Conservation (phyloP, 176 grass and related monocot species). For the Cenchrus americanus region DNA sequence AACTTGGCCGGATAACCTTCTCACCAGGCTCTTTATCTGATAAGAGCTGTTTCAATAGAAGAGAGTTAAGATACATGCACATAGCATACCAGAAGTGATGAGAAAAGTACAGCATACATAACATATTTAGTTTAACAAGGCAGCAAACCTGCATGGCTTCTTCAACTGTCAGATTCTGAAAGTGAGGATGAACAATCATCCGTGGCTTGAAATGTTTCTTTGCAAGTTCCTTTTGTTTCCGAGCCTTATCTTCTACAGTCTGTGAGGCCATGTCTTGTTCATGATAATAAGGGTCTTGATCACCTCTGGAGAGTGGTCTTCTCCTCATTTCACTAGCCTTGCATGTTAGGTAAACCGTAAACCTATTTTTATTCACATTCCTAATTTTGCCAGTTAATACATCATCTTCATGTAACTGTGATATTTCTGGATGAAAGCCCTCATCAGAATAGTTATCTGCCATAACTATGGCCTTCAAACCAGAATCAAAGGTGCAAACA, state of each 20-base stretch:
- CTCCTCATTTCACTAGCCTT: constrained; percentile 72
- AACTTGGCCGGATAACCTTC: constrained; percentile 88
- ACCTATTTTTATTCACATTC: constrained; percentile 81
- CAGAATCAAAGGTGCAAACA: constrained; percentile 92
- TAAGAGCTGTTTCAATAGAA: constrained; percentile 64
- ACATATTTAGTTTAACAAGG: neutral
- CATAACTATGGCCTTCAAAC: constrained; percentile 85
- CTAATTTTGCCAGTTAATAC: constrained; percentile 91
- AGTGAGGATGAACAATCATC: constrained; percentile 98
- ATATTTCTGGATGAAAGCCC: constrained; percentile 56
- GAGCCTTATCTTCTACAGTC: constrained; percentile 66
- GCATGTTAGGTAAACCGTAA: constrained; percentile 78
- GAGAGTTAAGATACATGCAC: neutral
- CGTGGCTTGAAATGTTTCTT: constrained; percentile 93
- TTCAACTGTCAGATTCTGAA: constrained; percentile 91
- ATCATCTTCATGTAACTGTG: constrained; percentile 76
- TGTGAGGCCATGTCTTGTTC: constrained; percentile 51
- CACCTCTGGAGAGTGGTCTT: constrained; percentile 53
- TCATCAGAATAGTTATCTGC: constrained; percentile 87
- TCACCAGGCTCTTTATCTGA: constrained; percentile 90
- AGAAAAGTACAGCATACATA: neutral
- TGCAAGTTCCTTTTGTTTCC: constrained; percentile 76
- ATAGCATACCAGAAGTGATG: neutral
- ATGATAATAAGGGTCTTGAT: constrained; percentile 77
- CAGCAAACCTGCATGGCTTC: constrained; percentile 86